Evolutionary conservation across 768 basidiomycete species (phyloP), one percentile per base, ranked within the genome.

Genomic region (Suillus placidus): DNA sequence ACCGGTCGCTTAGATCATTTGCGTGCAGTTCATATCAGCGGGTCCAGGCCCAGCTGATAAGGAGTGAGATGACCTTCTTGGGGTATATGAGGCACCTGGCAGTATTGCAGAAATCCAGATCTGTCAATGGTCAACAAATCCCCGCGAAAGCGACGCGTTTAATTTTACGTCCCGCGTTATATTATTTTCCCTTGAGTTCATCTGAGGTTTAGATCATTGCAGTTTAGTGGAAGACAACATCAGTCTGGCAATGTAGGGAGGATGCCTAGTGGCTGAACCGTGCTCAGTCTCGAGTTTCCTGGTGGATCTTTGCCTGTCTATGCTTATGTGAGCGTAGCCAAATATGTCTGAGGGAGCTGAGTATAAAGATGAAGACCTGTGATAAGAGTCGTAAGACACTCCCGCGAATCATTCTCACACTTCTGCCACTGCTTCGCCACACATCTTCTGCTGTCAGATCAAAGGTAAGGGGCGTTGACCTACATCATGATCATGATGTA

Each of bases 391-490:
- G 52, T 16, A 54, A 55, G 38, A 58, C 57, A 26, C 38, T 58
- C 57, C 38, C 40, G 58, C 42, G 40, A 60, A 60, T 60, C 58
- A 20, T 40, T 60, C 58, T 60, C 58, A 60, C 58, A 43, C 57
- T 58, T 55, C 54, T 35, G 54, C 32, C 54, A 55, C 57, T 58
- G 37, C 57, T 58, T 58, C 57, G 40, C 58, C 58, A 18, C 58
- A 60, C n/a, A 60, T 60, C 58, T 20, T 18, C 58, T 35, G 10
- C 26, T 40, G 37, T 38, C 57, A 58, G 26, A 40, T 60, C 40
- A 42, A 30, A 60, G 58, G 58, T 60, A 32, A 42, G 58, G 42
- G 58, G 38, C 40, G 42, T 42, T 32, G 58, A 42, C 58, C 40
- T 10, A 8, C 42, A 38, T 42, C 58, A 42, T 60, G 40, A 60